phyloP scores from a whole-genome alignment of 2,329 filamentous ascomycete species.

The Tolypocladium paradoxum region DNA sequence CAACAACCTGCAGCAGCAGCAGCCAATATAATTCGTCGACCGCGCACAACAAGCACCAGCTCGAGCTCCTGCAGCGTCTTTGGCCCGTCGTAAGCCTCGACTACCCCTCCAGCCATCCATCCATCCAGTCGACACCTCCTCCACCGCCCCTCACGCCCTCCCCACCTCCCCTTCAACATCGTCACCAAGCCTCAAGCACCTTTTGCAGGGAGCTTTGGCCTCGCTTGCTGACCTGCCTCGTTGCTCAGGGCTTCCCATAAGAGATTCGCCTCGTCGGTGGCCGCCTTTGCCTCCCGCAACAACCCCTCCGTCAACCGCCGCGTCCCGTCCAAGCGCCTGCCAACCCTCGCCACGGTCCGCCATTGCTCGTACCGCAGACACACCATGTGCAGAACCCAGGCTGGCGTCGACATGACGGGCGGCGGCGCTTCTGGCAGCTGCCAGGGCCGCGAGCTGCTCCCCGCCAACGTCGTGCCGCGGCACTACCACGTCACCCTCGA shows the following conservation, averaged over 20 bases:
- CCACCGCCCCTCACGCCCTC: not conserved
- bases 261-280: slow-evolving; percentile 1
- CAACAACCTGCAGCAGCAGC: not conserved
- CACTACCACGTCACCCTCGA: slow-evolving; percentile 91
- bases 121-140: not conserved
- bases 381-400: slow-evolving; percentile 53
- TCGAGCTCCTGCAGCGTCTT: not conserved
- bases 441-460: slow-evolving; percentile 64
- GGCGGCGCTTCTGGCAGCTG: slow-evolving; percentile 12
- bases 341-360: slow-evolving; percentile 22
- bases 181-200: not conserved
- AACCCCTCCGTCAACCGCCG: not conserved
- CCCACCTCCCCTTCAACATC: not conserved
- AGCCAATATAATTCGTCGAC: too few relatives aligned
- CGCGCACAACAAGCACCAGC: not conserved
- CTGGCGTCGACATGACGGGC: slow-evolving; percentile 21
- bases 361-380: slow-evolving; percentile 65
- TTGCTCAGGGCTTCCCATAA: not conserved
- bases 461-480: slow-evolving; percentile 79
- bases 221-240: not conserved
- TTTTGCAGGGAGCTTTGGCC: slow-evolving; percentile 1
- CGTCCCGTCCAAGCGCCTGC: not conserved
- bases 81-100: not conserved
- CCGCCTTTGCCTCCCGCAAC: not conserved
- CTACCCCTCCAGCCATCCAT: not conserved